Evolutionary conservation across 345 rosid species (phyloP).

Genomic region (Arabidopsis suecica): DNA sequence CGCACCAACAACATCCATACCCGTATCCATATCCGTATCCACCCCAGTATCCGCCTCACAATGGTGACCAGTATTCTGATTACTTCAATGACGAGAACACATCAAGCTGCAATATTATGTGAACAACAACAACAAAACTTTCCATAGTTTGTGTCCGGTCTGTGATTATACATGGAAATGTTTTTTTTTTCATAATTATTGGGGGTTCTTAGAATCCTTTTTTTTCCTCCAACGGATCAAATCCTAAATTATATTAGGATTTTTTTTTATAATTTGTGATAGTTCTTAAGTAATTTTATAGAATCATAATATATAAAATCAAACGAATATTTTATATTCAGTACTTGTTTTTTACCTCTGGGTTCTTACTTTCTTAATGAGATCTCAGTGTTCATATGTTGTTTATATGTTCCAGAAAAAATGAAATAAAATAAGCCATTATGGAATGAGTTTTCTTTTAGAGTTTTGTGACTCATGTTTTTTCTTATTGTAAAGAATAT

Average conservation of each 20-base stretch:
- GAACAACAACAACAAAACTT: slow-evolving; percentile 47
- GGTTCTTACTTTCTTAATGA: slow-evolving; percentile 42
- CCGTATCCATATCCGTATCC: slow-evolving; percentile 49
- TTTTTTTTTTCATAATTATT: slow-evolving; percentile 43
- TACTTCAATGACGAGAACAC: slow-evolving; percentile 90
- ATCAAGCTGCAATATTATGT: slow-evolving; percentile 90
- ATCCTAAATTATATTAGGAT: slow-evolving; percentile 53
- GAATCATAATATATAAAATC: slow-evolving; percentile 51
- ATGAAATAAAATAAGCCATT: slow-evolving; percentile 12
- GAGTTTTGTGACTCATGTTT: slow-evolving; percentile 28
- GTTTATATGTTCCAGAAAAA: slow-evolving; percentile 46
- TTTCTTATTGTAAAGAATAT: slow-evolving; percentile 5
- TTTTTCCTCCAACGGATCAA: slow-evolving; percentile 32
- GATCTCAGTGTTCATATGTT: slow-evolving; percentile 59
- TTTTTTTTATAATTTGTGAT: slow-evolving; percentile 49
- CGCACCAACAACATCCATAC: slow-evolving; percentile 46
- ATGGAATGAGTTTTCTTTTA: slow-evolving; percentile 30
- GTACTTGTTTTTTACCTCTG: slow-evolving; percentile 34
- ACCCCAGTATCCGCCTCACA: slow-evolving; percentile 36
- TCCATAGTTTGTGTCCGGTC: slow-evolving; percentile 41
- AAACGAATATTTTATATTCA: slow-evolving; percentile 42
- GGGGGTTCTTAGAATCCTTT: slow-evolving; percentile 47
- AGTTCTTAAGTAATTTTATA: slow-evolving; percentile 53
- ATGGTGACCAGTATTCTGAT: slow-evolving; percentile 53
- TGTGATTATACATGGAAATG: slow-evolving; percentile 62